Base-by-base conservation (phyloP, 2,329 filamentous ascomycete species). In the Berkeleyomyces rouxiae region DNA sequence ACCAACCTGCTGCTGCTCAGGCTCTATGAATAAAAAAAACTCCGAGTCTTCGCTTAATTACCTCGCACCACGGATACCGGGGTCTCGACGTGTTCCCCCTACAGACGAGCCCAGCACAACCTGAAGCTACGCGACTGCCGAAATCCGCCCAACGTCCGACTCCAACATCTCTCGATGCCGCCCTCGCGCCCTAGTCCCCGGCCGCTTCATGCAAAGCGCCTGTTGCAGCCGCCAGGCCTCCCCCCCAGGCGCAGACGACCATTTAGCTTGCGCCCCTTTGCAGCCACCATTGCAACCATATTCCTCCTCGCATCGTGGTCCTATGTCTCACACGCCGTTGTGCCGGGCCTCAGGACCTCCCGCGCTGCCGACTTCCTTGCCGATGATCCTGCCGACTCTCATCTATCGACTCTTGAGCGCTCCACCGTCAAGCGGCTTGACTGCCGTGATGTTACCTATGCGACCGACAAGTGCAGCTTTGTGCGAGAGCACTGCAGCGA, bases 401-500 rank as follows among this genome's bases (percentile, higher is more conserved):
- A 47, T 11, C 43, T 55, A 11, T 7, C 37, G 7, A 13, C 47
- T 13, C 42, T 47, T 4, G 42, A 58, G n/a, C 60, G 60, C n/a
- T 44, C 37, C 42, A 23, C 44, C 57, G 23, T 33, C 23, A 55
- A 55, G 13, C 61, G 60, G 37, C 39, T 61, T 36, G 57, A 91
- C 76, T 99, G 93, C 71, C 85, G 85, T 65, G 76, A 88, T 42
- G 89, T 99, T 62, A 89, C 93, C 72, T 74, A 81, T 58, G 86
- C 84, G 61, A 70, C 78, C 65, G 87, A 99, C 71, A 83, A 96
- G 75, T 99, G 93, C 76, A 84, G 84, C 67, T 97, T 93, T 73
- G 83, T 97, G 64, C 83, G 79, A 67, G 78, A 79, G 63, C 87
- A 96, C 72, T 99, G 93, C 73, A 78, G 81, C 42, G 90, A 95